Percentiles rank a stretch among this genome's conserved stretches.
Conservation (phyloP, 2,329 filamentous ascomycete species). For the Waltergamsia citrina region DNA sequence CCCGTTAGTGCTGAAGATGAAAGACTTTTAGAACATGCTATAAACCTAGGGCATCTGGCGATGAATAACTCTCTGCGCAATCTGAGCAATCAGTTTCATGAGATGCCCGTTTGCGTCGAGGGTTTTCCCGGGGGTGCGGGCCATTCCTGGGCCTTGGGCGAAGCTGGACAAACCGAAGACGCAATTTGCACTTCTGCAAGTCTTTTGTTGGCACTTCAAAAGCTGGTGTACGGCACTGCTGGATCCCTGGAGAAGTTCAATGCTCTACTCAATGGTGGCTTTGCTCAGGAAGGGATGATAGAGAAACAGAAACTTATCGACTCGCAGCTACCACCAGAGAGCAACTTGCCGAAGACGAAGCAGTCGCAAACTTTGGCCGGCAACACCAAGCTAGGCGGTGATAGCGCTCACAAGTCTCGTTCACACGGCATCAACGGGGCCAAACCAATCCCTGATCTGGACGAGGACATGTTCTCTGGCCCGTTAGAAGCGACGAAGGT, state of each 20-base stretch:
- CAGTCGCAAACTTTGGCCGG: slow-evolving; percentile 22
- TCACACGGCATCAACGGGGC: slow-evolving; percentile 14
- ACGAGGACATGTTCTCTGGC: slow-evolving; percentile 16
- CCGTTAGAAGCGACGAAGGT: slow-evolving; percentile 52
- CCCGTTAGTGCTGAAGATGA: slow-evolving; percentile 52
- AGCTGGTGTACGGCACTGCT: slow-evolving; percentile 35
- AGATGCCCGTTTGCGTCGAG: slow-evolving; percentile 66
- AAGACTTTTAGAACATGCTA: slow-evolving; percentile 49
- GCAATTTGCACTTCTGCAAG: slow-evolving; percentile 36
- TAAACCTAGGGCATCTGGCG: slow-evolving; percentile 54
- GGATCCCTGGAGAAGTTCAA: slow-evolving; percentile 33
- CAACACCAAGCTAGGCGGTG: slow-evolving; percentile 32
- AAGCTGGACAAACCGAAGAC: slow-evolving; percentile 8
- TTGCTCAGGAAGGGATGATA: slow-evolving; percentile 27
- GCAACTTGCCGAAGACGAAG: background rate
- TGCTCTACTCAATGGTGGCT: slow-evolving; percentile 35
- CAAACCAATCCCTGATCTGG: slow-evolving; percentile 10
- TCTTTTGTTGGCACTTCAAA: slow-evolving; percentile 43
- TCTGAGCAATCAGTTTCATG: slow-evolving; percentile 60
- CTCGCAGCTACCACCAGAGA: slow-evolving; percentile 7
- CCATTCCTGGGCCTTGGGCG: slow-evolving; percentile 59
- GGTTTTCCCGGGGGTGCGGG: slow-evolving; percentile 55
- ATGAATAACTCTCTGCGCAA: slow-evolving; percentile 53
- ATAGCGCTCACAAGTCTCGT: slow-evolving; percentile 21
- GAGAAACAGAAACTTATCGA: slow-evolving; percentile 22